These are phyloP conservation scores for Saturnispora silvae DNA, from an alignment of 805 yeast species.

Conservation along the genomic window DNA sequence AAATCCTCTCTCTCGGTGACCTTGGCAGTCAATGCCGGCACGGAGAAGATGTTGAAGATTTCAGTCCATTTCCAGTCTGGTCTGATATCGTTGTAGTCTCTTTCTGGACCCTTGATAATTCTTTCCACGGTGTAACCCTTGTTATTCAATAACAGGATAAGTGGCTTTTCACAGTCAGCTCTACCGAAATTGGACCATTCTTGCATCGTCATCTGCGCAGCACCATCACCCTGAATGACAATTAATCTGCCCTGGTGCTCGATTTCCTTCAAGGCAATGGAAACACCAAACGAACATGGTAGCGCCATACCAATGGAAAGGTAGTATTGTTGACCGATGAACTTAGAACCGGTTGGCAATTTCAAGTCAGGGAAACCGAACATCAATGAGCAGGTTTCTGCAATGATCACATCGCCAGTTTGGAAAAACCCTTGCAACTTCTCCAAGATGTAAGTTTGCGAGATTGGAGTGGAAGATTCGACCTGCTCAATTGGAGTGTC, in stretches of 20 bases:
- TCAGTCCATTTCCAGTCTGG: constrained; percentile 76
- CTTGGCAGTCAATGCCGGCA: constrained; percentile 19
- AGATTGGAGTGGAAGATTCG: constrained; percentile 28
- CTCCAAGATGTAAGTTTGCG: constrained; percentile 36
- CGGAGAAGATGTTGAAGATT: constrained; percentile 49
- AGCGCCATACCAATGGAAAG: constrained; percentile 84
- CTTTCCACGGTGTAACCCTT: constrained; percentile 88
- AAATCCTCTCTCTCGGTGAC: constrained; percentile 33
- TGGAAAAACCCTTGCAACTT: constrained; percentile 26
- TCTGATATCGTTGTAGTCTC: constrained; percentile 73
- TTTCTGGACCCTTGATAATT: constrained; percentile 66
- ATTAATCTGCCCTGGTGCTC: constrained; percentile 40
- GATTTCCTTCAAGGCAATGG: constrained; percentile 57
- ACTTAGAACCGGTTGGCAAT: constrained; percentile 43
- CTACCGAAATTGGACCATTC: constrained; percentile 33
- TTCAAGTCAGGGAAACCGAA: constrained; percentile 62
- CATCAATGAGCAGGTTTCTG: constrained; percentile 78
- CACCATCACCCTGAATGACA: constrained; percentile 83
- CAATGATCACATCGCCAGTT: constrained; percentile 61
- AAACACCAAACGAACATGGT: constrained; percentile 78
- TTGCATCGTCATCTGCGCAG: constrained; percentile 90
- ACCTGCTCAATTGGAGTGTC: constrained; percentile 14
- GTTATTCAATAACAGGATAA: constrained; percentile 69
- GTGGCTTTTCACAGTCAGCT: constrained; percentile 55
- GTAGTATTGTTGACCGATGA: constrained; percentile 62